These are phyloP conservation scores for Neonectria coccinea DNA, from an alignment of 2,329 filamentous ascomycete genomes.

Conservation along the genomic window DNA sequence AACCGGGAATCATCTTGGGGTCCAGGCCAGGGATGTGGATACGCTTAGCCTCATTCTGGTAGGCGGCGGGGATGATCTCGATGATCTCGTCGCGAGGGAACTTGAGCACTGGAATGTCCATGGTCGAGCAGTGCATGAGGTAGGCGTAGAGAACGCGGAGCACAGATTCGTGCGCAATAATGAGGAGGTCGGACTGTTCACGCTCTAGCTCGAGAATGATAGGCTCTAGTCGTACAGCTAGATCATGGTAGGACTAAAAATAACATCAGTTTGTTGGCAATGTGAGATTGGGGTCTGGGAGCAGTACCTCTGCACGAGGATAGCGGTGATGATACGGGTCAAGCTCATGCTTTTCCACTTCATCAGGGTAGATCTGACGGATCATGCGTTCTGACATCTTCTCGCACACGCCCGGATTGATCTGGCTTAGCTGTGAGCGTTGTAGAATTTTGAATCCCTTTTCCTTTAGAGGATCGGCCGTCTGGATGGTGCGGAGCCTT, in stretches of 20 bases:
- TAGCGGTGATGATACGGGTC: conserved; percentile 98
- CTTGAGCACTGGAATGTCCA: conserved; percentile 90
- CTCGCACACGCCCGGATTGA: conserved; percentile 96
- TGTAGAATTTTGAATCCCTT: conserved; percentile 89
- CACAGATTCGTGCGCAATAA: conserved; percentile 98
- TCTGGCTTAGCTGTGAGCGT: conserved; percentile 94
- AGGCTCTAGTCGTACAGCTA: conserved; percentile 96
- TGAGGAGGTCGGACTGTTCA: conserved; percentile 96
- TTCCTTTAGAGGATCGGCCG: conserved; percentile 81
- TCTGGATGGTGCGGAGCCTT: conserved; percentile 88
- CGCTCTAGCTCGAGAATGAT: conserved; percentile 98
- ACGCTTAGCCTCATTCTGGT: conserved; percentile 94
- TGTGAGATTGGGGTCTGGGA: not conserved
- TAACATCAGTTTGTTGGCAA: conserved; percentile 18
- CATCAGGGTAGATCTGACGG: conserved; percentile 84
- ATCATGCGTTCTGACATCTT: conserved; percentile 89
- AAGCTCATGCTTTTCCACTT: conserved; percentile 90
- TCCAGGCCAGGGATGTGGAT: conserved; percentile 82
- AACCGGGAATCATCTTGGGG: conserved; percentile 77
- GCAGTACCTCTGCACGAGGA: conserved; percentile 83
- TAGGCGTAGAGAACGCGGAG: conserved; percentile 96
- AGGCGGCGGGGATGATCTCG: conserved; percentile 96
- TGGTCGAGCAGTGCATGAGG: conserved; percentile 97
- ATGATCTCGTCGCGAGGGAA: conserved; percentile 98
- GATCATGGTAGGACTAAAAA: conserved; percentile 90